Evolutionary conservation across 2,329 filamentous ascomycete genomes (phyloP), one percentile per base, ranked within the genome.

Genomic region (Scedosporium apiospermum): DNA sequence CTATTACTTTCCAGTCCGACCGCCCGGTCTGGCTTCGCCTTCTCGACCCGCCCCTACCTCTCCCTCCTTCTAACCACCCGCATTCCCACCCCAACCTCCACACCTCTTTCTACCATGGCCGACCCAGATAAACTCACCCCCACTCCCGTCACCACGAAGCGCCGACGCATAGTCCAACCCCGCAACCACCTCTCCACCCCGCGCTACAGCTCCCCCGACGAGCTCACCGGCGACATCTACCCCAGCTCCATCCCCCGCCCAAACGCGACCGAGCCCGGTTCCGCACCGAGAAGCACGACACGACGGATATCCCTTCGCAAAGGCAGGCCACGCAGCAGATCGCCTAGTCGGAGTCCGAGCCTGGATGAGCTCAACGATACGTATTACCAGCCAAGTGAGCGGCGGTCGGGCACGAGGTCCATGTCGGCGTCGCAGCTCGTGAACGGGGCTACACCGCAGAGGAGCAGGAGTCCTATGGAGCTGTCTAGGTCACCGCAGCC

Each of bases 301-400:
- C 66, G 66, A 41, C 65, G 66, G 4, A 58, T 65, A 10, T 65
- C 65, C 3, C 57, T 59, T 23, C 49, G 63, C n/a, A 64, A 60
- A 34, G 57, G 63, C 49, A 61, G 34, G 21, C 59, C 26, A 23
- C 62, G 63, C 58, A 67, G 66, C 60, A 63, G 60, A 57, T 66
- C 66, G 57, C 65, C 64, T 10, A 65, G 65, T 57, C 34, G 65
- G 62, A 63, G 63, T 18, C 62, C 66, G 42, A 68, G 66, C 63
- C 65, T 65, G 21, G 66, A 68, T 30, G 66, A 68, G 64, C 66
- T 68, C 46, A 68, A 68, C 63, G 64, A 63, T 9, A 55, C 65
- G 34, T 67, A 64, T 42, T 65, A 68, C 64, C 27, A 60, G 23
- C 23, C 42, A 6, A 26, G 27, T 44, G 58, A 30, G 26, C 60